Base-by-base conservation (phyloP, 306 rosid species). In the Quillaja saponaria region DNA sequence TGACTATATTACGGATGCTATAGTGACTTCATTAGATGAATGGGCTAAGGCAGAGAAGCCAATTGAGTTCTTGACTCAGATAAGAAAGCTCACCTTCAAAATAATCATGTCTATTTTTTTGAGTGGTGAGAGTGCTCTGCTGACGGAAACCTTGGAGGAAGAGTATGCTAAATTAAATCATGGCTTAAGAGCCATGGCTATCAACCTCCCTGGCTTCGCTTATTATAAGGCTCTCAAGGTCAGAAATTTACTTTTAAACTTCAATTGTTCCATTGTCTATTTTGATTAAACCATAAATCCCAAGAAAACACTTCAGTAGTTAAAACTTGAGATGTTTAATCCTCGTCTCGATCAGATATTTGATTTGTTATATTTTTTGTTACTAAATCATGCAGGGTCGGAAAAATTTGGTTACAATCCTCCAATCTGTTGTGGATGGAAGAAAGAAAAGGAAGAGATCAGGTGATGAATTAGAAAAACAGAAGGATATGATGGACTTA, bases 361-460 rank as follows among this genome's bases (percentile, higher is more conserved):
- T n/a, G n/a, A n/a, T n/a, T n/a, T n/a, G n/a, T n/a, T n/a, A n/a
- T n/a, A n/a, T n/a, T n/a, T n/a, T n/a, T n/a, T n/a, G n/a, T n/a
- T n/a, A n/a, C n/a, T n/a, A n/a, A n/a, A n/a, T n/a, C n/a, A 34
- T 50, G 20, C 66, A 90, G 97, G 92, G 91, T 70, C 64, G 95
- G 35, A 75, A 66, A 74, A 87, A 75, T 65, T 69, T 90, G 71
- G 77, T 64, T 46, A 76, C 64, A 46, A 15, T 72, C 47, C 63
- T 90, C 49, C 86, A 84, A 72, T 67, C 14, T 3, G 21, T 82
- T 38, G 56, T 90, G 71, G 80, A 74, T 3, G 21, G 44, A 4
- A 82, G 63, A 50, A 86, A 83, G 48, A 64, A 11, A 1, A 77
- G 51, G 19, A 51, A 49, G 51, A 41, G 16, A 15, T n/a, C n/a